phyloP scores from a whole-genome alignment of 805 yeast genomes.

The Nakazawaea ambrosiae region DNA sequence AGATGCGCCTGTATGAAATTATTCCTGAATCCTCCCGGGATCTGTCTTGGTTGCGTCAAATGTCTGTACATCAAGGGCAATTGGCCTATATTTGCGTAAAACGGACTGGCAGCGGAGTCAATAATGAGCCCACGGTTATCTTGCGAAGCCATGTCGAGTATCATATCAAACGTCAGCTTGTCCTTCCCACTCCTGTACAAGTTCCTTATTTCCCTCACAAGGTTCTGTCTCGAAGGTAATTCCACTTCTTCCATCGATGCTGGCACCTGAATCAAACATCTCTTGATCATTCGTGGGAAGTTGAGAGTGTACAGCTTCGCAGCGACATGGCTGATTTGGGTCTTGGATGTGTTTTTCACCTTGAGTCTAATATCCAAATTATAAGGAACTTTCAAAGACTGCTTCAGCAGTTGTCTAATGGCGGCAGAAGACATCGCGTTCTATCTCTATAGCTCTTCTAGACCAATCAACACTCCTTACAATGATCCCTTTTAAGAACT shows the following conservation, averaged over 20 bases:
- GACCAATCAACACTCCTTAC: too few species aligned
- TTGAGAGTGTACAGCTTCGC: slow-evolving; percentile 6
- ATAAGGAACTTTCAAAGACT: too few species aligned
- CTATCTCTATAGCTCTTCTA: too few species aligned
- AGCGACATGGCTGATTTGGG: slow-evolving; percentile 1
- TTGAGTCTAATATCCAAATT: too few species aligned
- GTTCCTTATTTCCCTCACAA: slow-evolving; percentile 1
- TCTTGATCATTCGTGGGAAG: slow-evolving; percentile 9
- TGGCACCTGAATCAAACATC: slow-evolving; percentile 7
- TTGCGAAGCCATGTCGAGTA: neutral
- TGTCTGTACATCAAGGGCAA: slow-evolving; percentile 1
- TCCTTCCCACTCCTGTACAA: slow-evolving; percentile 4
- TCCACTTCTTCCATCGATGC: slow-evolving; percentile 5
- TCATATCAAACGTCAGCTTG: neutral
- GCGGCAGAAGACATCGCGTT: too few species aligned
- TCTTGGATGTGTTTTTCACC: neutral
- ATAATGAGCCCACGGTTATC: slow-evolving; percentile 1
- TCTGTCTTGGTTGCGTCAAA: neutral
- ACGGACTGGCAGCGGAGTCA: slow-evolving; percentile 2
- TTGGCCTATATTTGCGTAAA: slow-evolving; percentile 5
- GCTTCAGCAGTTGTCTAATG: too few species aligned
- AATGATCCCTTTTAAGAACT: too few species aligned
- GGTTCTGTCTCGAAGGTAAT: neutral
- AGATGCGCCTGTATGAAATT: neutral
- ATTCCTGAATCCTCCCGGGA: neutral